Evolutionary conservation across 306 rosid genomes (phyloP), one percentile per base, ranked within the genome.

Genomic region (Pyrus bretschneideri): DNA sequence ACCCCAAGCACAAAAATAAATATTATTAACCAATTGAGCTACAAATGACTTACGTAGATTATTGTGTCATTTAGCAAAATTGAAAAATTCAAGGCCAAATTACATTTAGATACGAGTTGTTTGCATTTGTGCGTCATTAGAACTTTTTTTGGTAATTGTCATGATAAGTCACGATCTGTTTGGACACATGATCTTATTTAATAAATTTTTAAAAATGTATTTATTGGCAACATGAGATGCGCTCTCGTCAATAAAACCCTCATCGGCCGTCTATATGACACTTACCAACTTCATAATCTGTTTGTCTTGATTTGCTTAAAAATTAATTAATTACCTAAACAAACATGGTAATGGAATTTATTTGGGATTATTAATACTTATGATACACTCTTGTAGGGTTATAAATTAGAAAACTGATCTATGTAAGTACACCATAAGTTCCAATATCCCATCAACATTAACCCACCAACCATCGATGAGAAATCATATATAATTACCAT

Each of bases 261-360:
- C 35, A 57, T 42, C 63, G 70, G 33, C 45, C 44, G 63, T 73
- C 73, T 59, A 10, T 19, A n/a, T 58, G 73, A 73, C 78, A 15
- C 60, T 66, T 79, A 79, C 82, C 82, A 65, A 79, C 78, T 78
- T 64, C 71, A 55, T 33, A 44, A 42, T 73, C 40, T 66, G 30
- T 21, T 55, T 73, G 64, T 40, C 74, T 69, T 55, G 14, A 40
- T 55, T 11, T 5, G 19, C 29, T 11, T 64, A 35, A 25, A 25
- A 9, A 25, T n/a, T 30, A 60, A 61, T 70, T 49, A 18, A 67
- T 35, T 10, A 30, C 18, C 19, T 33, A 27, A 25, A 2, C 66
- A 27, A 25, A 4, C 38, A 54, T 69, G 69, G 14, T 22, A 9
- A 44, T 69, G 7, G n/a, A 17, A 23, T 51, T 70, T 17, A 15